Base-by-base conservation (phyloP, 148 eudicot species). In the Cornus florida region DNA sequence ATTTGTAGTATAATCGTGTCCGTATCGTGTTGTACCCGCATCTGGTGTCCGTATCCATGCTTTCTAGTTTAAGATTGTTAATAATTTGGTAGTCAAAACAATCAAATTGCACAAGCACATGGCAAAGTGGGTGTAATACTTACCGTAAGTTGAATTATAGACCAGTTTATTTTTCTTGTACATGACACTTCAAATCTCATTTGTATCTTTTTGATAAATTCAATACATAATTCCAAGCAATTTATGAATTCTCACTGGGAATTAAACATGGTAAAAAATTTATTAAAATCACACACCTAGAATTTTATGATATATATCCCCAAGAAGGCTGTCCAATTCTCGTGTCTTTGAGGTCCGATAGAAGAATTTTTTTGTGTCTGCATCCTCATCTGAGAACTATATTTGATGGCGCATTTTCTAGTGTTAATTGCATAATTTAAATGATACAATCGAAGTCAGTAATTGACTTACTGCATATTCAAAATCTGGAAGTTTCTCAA, bases 271-370 rank as follows among this genome's bases (percentile, higher is more conserved):
- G 70, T n/a, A 68, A 77, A 75, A 39, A n/a, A 56, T 56, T 35
- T 59, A 22, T 72, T 62, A 19, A 28, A 50, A 71, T 38, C 17
- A 76, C 87, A 71, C 50, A 96, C 99, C 99, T 69, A 96, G 84
- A 82, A 96, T 92, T 82, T 96, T 96, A 82, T 96, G 99, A 89
- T 93, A 94, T 82, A 96, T 88, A 82, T 96, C 99, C 74, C 99
- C 99, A 23, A 96, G 90, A 82, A 96, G 87, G 81, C 83, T 86
- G 86, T 96, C 99, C 87, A 96, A 82, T 77, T 96, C 99, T 81
- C 91, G 83, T 74, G 99, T 96, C 89, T 92, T 96, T 77, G 92
- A 88, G 75, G 98, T 91, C 70, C 87, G 98, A 80, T 96, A 96
- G 89, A 88, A 96, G 77, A 84, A 96, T 73, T 85, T 92, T 87